Evolutionary conservation across 176 grass and related monocot genomes (phyloP), one percentile per base, ranked within the genome.

Genomic region (Coix lacrymajobi): DNA sequence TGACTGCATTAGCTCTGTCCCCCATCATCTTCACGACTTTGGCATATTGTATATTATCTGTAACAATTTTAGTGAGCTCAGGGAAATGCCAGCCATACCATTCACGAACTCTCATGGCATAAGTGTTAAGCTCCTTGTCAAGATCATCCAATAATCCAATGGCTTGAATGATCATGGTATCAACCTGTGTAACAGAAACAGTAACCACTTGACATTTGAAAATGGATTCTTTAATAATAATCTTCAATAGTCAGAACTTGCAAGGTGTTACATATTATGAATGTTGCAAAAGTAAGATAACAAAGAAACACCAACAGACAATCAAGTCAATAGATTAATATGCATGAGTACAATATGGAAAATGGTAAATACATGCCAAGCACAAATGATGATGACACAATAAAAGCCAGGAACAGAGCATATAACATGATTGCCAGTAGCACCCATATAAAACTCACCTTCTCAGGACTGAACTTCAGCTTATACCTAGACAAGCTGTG

Each of bases 1-100:
- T 48, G 22, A 79, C 87, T 11, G 94, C 91, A 46, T 94, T 94
- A 26, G 52, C 40, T 49, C 91, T 85, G 61, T 90, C 34, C 16
- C 94, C 91, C 94, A 97, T 97, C 79, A 97, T 75, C 87, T 97
- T 97, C 45, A 90, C 94, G 62, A 85, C 78, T 72, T 97, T 92
- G 32, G 91, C 83, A 14, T 88, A 83, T 19, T 77, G 65, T 40
- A 88, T 83, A 65, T 94, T 94, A 82, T 97, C 91, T 49, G 88
- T 72, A 38, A 94, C 85, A 39, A 97, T 92, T 84, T 97, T 97
- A 8, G 90, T 73, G 56, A 97, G 77, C 85, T 97, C 95, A 4
- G 92, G 94, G 51, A 94, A 97, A 77, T 97, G 90, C 95, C 95
- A 97, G 63, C 94, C 94, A 66, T 94, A 97, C 94, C 92, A 91